Conservation (phyloP, 306 rosid genomes). For the Psophocarpus tetragonolobus region DNA sequence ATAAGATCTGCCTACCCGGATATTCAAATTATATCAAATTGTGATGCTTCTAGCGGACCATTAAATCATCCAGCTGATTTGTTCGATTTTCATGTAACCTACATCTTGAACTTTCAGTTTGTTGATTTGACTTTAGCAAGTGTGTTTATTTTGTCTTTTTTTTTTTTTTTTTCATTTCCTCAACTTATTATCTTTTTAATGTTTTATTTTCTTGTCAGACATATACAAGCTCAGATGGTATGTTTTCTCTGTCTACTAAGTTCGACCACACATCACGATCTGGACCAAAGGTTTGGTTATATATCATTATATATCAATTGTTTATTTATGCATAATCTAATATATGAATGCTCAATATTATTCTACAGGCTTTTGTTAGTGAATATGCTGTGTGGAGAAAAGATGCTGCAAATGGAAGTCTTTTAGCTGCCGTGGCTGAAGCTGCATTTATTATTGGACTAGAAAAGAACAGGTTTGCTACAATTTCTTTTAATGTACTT, state of each 20-base stretch:
- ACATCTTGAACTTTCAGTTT: background rate
- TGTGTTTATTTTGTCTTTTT: background rate
- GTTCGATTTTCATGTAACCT: slow-evolving; percentile 80
- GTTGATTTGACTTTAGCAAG: background rate
- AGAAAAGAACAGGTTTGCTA: background rate
- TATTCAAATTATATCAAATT: slow-evolving; percentile 80
- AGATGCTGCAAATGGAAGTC: slow-evolving; percentile 9
- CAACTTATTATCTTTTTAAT: background rate
- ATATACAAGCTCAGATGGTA: slow-evolving; percentile 57
- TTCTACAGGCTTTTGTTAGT: slow-evolving; percentile 13
- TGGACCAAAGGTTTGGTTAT: background rate
- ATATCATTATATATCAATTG: background rate
- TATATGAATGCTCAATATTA: background rate
- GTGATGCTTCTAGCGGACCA: slow-evolving; percentile 64
- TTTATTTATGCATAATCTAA: background rate
- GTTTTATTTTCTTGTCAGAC: slow-evolving; percentile 42
- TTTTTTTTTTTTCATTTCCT: background rate
- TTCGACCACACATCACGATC: background rate
- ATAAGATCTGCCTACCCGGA: slow-evolving; percentile 73
- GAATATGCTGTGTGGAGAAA: background rate
- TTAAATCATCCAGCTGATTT: slow-evolving; percentile 86
- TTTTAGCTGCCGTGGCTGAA: background rate
- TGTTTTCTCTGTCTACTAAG: slow-evolving; percentile 44
- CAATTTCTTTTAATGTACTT: background rate
- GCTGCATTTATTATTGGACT: background rate